Evolutionary conservation across 1,284 basidiomycete genomes (phyloP).

Genomic region (Mycosarcoma mackinlayi): DNA sequence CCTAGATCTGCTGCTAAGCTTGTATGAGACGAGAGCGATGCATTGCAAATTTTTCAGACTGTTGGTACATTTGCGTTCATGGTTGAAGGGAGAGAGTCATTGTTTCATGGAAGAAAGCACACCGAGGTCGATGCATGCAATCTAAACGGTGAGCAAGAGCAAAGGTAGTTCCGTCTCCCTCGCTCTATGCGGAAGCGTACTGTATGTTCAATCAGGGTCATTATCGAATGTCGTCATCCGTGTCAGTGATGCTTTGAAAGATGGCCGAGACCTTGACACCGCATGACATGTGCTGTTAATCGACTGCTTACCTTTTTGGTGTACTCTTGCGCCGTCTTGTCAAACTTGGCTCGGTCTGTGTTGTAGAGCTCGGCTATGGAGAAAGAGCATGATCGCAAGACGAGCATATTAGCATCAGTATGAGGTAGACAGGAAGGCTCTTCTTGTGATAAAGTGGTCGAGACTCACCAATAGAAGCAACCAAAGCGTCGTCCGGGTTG

Average conservation of each 20-base stretch:
- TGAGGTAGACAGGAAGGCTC: no score
- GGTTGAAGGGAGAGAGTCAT: not conserved
- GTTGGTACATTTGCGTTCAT: slow-evolving; percentile 1
- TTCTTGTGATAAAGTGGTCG: not conserved
- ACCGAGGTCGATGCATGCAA: slow-evolving; percentile 7
- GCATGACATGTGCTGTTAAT: not conserved
- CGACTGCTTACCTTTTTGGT: slow-evolving; percentile 48
- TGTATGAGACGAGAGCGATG: not conserved
- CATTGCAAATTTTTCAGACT: not conserved
- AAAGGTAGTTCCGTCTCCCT: no score
- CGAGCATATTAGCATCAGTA: no score
- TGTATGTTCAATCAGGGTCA: slow-evolving; percentile 1
- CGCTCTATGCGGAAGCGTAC: slow-evolving; percentile 30
- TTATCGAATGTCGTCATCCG: no score
- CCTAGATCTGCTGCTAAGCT: no score
- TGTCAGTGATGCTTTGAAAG: no score
- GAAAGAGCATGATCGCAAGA: not conserved
- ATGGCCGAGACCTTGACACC: no score
- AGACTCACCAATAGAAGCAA: slow-evolving; percentile 62
- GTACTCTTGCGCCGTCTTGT: slow-evolving; percentile 59
- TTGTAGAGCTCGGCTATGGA: slow-evolving; percentile 62
- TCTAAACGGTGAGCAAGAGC: no score
- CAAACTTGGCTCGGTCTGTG: slow-evolving; percentile 55
- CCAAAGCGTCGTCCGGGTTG: slow-evolving; percentile 64
- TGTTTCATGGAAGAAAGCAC: not conserved